Evolutionary conservation across 257 asterid genomes (phyloP).

Genomic region (Ajuga chamaepitys): DNA sequence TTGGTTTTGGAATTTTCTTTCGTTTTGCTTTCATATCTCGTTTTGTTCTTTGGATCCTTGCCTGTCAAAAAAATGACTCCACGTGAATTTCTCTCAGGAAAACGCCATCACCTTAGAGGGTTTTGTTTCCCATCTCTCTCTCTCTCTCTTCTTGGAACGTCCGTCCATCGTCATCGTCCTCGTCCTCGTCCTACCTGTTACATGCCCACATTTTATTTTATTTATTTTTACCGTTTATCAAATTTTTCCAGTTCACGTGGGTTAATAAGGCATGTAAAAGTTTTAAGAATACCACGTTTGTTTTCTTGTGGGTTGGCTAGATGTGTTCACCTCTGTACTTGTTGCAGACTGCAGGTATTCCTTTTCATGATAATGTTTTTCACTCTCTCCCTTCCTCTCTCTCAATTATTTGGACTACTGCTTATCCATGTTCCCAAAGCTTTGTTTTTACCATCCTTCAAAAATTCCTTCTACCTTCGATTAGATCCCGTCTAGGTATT

Average conservation of each 20-base stretch:
- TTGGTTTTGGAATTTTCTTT: slow-evolving; percentile 12
- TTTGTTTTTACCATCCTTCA: not conserved
- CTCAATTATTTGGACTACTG: slow-evolving; percentile 20
- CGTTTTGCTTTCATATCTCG: slow-evolving; percentile 10
- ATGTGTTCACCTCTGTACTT: slow-evolving; percentile 26
- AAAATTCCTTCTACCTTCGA: no score
- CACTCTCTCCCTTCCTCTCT: slow-evolving; percentile 16
- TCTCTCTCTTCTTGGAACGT: slow-evolving; percentile 24
- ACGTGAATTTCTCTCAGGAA: slow-evolving; percentile 51
- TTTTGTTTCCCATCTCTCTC: slow-evolving; percentile 10
- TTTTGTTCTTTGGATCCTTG: slow-evolving; percentile 48
- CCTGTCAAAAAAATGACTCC: slow-evolving; percentile 41
- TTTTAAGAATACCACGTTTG: slow-evolving; percentile 30
- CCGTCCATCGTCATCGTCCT: no score
- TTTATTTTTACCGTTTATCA: not conserved
- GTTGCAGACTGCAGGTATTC: slow-evolving; percentile 16
- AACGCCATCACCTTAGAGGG: slow-evolving; percentile 35
- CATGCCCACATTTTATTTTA: not conserved
- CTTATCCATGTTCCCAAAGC: slow-evolving; percentile 14
- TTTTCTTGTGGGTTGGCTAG: slow-evolving; percentile 44
- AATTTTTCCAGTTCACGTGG: slow-evolving; percentile 52
- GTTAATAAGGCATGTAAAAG: slow-evolving; percentile 11
- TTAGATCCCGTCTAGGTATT: no score
- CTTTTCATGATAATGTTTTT: slow-evolving; percentile 18
- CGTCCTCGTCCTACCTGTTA: no score